A percentile compares a stretch with the other conserved stretches of the same genome.
These are phyloP conservation scores for Codiaeum variegatum DNA, from an alignment of 441 rosid genomes.

Conservation along the genomic window DNA sequence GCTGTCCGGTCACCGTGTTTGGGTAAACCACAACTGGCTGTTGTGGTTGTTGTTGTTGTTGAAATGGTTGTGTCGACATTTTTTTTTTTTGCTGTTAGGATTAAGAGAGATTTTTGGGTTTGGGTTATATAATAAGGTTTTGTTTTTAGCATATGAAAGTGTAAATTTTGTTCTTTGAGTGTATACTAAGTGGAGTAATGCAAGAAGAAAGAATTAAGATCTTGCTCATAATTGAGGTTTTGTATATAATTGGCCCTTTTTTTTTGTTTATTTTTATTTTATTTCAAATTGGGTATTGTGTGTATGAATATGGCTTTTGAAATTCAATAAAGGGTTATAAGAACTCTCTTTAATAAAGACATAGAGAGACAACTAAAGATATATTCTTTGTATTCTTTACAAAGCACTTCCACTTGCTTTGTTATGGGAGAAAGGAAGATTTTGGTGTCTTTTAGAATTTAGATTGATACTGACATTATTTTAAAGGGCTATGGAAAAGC, in stretches of 20 bases:
- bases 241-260: conserved; percentile 15
- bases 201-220: conserved; percentile 24
- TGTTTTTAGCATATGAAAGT: conserved; percentile 3
- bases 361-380: conserved; percentile 33
- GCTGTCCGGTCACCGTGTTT: conserved; percentile 39
- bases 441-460: conserved; percentile 31
- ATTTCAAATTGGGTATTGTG: not conserved
- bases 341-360: conserved; percentile 48
- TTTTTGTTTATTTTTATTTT: not conserved
- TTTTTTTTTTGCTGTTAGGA: conserved; percentile 9
- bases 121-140: not conserved
- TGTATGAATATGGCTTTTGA: conserved; percentile 10
- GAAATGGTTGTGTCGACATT: conserved; percentile 34
- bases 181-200: conserved; percentile 31
- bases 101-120: conserved; percentile 11
- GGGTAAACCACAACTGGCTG: conserved; percentile 62
- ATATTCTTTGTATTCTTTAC: conserved; percentile 37
- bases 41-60: conserved; percentile 19
- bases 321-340: conserved; percentile 23
- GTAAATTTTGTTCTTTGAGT: conserved; percentile 45
- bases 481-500: conserved; percentile 21
- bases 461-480: conserved; percentile 23
- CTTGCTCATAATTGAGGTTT: conserved; percentile 26
- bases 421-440: conserved; percentile 51
- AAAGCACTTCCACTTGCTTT: conserved; percentile 41